phyloP scores from a whole-genome alignment of 768 basidiomycete genomes.

The Trametes sanguinea region DNA sequence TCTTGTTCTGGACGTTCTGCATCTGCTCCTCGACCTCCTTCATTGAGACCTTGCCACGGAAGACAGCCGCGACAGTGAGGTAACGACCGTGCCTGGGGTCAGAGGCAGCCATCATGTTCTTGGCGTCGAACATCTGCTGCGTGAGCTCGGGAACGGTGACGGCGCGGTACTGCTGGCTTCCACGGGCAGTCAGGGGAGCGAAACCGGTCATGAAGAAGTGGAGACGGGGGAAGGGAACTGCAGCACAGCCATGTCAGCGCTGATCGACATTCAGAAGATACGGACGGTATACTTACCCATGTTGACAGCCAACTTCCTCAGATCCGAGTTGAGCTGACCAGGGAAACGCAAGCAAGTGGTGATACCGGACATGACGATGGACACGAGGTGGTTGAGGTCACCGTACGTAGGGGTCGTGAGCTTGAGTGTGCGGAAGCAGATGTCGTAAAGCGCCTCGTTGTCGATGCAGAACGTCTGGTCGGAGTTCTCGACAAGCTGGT shows the following conservation, averaged over 20 bases:
- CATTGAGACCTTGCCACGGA: constrained; percentile 99
- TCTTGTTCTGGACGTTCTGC: constrained; percentile 97
- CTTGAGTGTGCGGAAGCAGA: constrained; percentile 98
- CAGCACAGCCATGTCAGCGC: not conserved
- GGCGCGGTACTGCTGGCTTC: constrained; percentile 93
- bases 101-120: constrained; percentile 99
- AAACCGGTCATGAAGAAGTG: constrained; percentile 99
- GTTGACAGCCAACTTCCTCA: constrained; percentile 98
- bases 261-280: no score
- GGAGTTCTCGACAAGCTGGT: constrained; percentile 99
- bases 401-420: constrained; percentile 94
- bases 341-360: constrained; percentile 99
- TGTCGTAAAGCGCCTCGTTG: constrained; percentile 99
- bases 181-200: constrained; percentile 91
- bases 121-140: constrained; percentile 99
- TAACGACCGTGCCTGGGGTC: constrained; percentile 97
- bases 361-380: constrained; percentile 97
- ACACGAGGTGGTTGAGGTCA: constrained; percentile 97
- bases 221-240: constrained; percentile 97
- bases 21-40: constrained; percentile 99
- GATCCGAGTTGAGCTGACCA: constrained; percentile 98
- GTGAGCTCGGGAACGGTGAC: constrained; percentile 98
- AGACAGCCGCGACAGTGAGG: constrained; percentile 95
- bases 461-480: constrained; percentile 99
- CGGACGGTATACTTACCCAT: constrained; percentile 65